Base-by-base conservation (phyloP, 345 rosid species). In the Rubroshorea leprosula region DNA sequence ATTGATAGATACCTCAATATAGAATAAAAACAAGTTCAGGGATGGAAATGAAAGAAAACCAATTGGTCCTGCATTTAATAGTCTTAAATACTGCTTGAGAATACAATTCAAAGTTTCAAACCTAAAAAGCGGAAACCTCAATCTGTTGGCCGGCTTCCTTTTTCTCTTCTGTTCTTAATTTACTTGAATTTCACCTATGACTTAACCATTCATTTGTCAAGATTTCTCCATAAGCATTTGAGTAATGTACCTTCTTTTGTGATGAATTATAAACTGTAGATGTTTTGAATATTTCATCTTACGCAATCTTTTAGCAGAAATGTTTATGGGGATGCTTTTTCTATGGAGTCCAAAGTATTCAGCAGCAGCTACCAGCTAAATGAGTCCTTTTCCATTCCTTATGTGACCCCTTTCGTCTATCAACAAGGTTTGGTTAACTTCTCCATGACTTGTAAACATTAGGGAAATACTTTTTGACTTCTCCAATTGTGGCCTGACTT, bases 361-460 rank as follows among this genome's bases (percentile, higher is more conserved):
- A 51, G 47, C 57, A 63, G 54, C 44, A 62, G 48, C 58, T 57
- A 55, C 61, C 77, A 70, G 62, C 53, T 57, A n/a, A 63, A 22
- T 54, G 75, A 65, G 23, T 63, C 59, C 47, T 45, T 72, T 53
- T 35, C 29, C 17, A 9, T 58, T 66, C 78, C 78, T 68, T 23
- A 49, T 55, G 72, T 68, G 55, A 23, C 74, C 60, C 54, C 55
- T 48, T 15, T 46, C 18, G 52, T 53, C 53, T 52, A 49, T 63
- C 72, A 63, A 54, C 67, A 75, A 70, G 84, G 82, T 82, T 59
- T 51, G 47, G 19, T 60, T 18, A 55, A 41, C 19, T 9, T 67
- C 50, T 22, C 24, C 11, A 21, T n/a, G n/a, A n/a, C n/a, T n/a
- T n/a, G n/a, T n/a, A n/a, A n/a, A n/a, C n/a, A n/a, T n/a, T n/a